A percentile compares a stretch with the other conserved stretches of the same genome.
phyloP scores from a whole-genome alignment of 345 rosid species.

The Erucastrum elatum region DNA sequence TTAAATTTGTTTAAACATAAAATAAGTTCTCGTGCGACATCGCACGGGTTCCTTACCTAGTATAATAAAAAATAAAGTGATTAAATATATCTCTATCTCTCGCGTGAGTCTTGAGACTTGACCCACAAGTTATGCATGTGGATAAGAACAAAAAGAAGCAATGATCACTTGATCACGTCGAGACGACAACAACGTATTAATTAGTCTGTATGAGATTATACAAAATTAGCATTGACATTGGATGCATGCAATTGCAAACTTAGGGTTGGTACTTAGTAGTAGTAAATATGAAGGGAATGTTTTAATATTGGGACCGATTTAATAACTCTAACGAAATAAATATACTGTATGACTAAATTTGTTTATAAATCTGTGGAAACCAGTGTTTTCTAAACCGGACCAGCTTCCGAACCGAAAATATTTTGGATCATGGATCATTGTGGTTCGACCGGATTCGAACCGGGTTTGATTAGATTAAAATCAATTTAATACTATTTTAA shows the following conservation, averaged over 20 bases:
- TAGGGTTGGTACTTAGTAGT: conserved; percentile 25
- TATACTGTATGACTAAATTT: background rate
- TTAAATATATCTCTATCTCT: conserved; percentile 11
- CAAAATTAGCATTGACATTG: background rate
- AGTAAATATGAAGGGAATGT: conserved; percentile 35
- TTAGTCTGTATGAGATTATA: conserved; percentile 20
- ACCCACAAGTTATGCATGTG: conserved; percentile 30
- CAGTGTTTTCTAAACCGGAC: no score
- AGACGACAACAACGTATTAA: conserved; percentile 6
- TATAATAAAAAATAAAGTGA: conserved; percentile 1
- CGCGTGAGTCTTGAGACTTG: background rate
- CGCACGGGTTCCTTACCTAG: no score
- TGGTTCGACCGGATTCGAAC: no score
- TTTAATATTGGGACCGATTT: conserved; percentile 31
- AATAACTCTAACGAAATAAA: conserved; percentile 14
- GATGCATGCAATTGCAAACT: conserved; percentile 31
- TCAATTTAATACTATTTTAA: no score
- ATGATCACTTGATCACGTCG: conserved; percentile 11
- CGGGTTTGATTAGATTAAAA: no score
- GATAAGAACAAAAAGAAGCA: conserved; percentile 16
- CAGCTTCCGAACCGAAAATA: no score
- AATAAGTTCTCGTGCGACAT: no score
- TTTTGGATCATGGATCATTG: no score
- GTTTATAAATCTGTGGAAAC: background rate
- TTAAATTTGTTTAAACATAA: no score